These are phyloP conservation scores for Pochonia chlamydosporia DNA, from an alignment of 2,329 filamentous ascomycete genomes.

Conservation along the genomic window DNA sequence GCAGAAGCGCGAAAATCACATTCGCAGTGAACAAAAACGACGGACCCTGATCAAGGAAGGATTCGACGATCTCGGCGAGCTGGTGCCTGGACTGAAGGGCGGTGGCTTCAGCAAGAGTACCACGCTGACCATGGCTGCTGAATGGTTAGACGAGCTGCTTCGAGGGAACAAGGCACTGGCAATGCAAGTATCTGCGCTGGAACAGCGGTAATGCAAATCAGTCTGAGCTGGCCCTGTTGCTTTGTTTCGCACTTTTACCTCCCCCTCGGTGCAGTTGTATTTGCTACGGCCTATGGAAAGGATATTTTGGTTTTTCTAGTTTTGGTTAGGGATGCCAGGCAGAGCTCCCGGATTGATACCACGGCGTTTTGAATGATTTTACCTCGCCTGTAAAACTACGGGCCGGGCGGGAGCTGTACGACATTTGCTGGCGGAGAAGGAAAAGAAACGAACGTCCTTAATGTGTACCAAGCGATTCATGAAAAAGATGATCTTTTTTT, in stretches of 20 bases:
- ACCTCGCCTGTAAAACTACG: no score
- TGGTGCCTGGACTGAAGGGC: conserved; percentile 69
- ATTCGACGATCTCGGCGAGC: conserved; percentile 70
- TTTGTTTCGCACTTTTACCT: background rate
- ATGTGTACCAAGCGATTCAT: background rate
- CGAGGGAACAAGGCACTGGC: conserved; percentile 59
- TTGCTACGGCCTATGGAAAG: background rate
- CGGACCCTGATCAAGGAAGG: conserved; percentile 75
- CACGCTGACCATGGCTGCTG: conserved; percentile 67
- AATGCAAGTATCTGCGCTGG: conserved; percentile 3
- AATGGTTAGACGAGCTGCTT: conserved; percentile 71
- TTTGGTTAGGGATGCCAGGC: background rate
- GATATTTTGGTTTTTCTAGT: no score
- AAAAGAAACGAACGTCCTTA: background rate
- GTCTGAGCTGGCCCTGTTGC: background rate
- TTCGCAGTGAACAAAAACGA: conserved; percentile 81
- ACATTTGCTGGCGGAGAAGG: no score
- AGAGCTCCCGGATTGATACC: background rate
- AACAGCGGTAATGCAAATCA: background rate
- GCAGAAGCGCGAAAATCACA: conserved; percentile 81
- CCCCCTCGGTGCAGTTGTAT: background rate
- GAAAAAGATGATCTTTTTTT: background rate
- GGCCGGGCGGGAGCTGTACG: background rate
- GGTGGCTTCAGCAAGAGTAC: conserved; percentile 80
- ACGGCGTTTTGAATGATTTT: background rate